phyloP scores from a whole-genome alignment of 2,329 filamentous ascomycete species.

The Thelonectria olida region DNA sequence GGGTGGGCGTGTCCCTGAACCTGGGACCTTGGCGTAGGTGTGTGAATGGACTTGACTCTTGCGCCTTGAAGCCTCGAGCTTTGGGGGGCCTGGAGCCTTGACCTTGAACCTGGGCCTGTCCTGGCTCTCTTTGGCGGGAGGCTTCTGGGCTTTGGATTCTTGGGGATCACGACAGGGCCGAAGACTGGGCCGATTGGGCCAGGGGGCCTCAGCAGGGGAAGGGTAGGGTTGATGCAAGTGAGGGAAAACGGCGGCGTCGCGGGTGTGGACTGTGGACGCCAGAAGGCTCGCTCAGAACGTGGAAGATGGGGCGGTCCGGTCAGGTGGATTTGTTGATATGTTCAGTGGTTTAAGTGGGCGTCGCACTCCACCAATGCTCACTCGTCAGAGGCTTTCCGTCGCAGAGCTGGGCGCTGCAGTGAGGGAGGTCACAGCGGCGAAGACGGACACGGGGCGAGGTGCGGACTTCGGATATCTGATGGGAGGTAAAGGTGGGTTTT shows the following conservation, averaged over 20 bases:
- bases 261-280: constrained; percentile 36
- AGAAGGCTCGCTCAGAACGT: constrained; percentile 34
- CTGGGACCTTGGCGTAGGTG: constrained; percentile 5
- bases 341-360: constrained; percentile 9
- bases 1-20: constrained; percentile 7
- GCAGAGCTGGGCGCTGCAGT: constrained; percentile 2
- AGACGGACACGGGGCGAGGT: not conserved
- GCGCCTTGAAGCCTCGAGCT: constrained; percentile 16
- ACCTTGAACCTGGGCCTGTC: constrained; percentile 21
- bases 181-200: constrained; percentile 24
- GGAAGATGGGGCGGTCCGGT: constrained; percentile 27
- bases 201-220: constrained; percentile 35
- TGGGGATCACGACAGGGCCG: constrained; percentile 40
- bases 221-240: constrained; percentile 34
- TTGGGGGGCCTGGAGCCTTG: constrained; percentile 24
- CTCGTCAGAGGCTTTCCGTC: constrained; percentile 2
- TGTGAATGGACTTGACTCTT: constrained; percentile 8
- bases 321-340: constrained; percentile 1
- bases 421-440: constrained; percentile 3
- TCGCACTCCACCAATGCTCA: constrained; percentile 1
- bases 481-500: not conserved
- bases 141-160: constrained; percentile 38
- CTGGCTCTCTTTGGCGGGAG: constrained; percentile 30
- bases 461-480: not conserved
- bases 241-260: constrained; percentile 39